These are phyloP conservation scores for Ogataea allantospora DNA, from an alignment of 805 yeast genomes.

Conservation along the genomic window DNA sequence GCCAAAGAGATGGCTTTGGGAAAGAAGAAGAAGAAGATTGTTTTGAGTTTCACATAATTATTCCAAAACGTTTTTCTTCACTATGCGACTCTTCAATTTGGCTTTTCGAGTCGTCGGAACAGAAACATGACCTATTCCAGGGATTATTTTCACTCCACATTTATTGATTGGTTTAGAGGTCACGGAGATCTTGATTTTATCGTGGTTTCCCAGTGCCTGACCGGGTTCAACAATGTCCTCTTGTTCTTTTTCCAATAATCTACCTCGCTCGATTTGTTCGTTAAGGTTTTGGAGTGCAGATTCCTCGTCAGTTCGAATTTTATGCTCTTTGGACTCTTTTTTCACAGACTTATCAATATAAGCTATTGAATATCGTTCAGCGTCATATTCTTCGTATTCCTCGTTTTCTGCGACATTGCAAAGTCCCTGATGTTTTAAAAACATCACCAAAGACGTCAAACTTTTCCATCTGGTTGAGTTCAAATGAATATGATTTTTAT, in stretches of 20 bases:
- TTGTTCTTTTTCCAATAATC: conserved; percentile 15
- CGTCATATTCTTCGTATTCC: conserved; percentile 33
- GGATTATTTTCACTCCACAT: conserved; percentile 30
- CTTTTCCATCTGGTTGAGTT: conserved; percentile 82
- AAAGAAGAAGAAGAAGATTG: conserved; percentile 38
- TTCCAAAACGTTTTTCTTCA: conserved; percentile 51
- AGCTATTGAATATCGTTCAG: conserved; percentile 38
- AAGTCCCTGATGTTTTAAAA: conserved; percentile 55
- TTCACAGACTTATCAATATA: conserved; percentile 56
- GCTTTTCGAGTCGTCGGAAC: conserved; percentile 3
- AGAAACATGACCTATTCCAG: conserved; percentile 22
- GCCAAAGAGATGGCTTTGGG: conserved; percentile 47
- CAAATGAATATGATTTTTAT: conserved; percentile 84
- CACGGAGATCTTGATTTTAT: conserved; percentile 21
- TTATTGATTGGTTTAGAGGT: conserved; percentile 27
- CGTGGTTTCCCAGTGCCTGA: conserved; percentile 14
- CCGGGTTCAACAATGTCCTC: background rate
- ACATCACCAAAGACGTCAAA: conserved; percentile 63
- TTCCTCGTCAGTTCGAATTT: conserved; percentile 45
- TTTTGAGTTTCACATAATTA: conserved; percentile 40
- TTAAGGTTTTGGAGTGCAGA: conserved; percentile 42
- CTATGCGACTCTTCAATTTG: conserved; percentile 19
- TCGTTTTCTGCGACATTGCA: conserved; percentile 49
- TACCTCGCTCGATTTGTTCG: conserved; percentile 52
- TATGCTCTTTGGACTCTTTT: conserved; percentile 37